Conservation (phyloP, 257 asterid species). For the Solanum pimpinellifolium region DNA sequence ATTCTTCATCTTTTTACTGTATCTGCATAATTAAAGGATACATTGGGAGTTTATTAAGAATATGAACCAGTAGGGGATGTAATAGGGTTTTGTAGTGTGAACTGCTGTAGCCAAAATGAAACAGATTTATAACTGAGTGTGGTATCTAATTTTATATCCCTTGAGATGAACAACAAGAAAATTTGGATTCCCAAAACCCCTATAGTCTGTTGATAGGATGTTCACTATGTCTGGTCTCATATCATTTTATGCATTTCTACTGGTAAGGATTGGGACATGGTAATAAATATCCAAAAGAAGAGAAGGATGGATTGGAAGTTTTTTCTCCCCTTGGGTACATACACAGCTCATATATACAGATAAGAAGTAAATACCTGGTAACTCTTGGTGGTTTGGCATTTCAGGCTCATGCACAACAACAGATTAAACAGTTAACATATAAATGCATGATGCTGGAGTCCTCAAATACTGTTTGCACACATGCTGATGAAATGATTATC, state of each 20-base stretch:
- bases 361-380: background rate
- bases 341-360: background rate
- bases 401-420: slow-evolving; percentile 53
- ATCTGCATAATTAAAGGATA: background rate
- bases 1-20: background rate
- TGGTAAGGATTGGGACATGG: background rate
- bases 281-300: background rate
- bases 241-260: background rate
- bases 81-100: background rate
- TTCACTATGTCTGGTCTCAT: background rate
- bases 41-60: background rate
- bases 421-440: slow-evolving; percentile 37
- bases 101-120: background rate
- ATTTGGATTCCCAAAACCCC: background rate
- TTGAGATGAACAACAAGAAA: background rate
- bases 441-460: slow-evolving; percentile 37
- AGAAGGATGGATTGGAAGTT: background rate
- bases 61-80: background rate
- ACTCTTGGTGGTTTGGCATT: slow-evolving; percentile 1
- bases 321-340: background rate
- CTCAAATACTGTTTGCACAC: slow-evolving; percentile 13
- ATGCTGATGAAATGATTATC: slow-evolving; percentile 12
- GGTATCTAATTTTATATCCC: background rate
- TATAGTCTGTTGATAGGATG: background rate
- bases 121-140: background rate